Evolutionary conservation across 768 basidiomycete genomes (phyloP), one percentile per base, ranked within the genome.

Genomic region (Lactarius tabidus): DNA sequence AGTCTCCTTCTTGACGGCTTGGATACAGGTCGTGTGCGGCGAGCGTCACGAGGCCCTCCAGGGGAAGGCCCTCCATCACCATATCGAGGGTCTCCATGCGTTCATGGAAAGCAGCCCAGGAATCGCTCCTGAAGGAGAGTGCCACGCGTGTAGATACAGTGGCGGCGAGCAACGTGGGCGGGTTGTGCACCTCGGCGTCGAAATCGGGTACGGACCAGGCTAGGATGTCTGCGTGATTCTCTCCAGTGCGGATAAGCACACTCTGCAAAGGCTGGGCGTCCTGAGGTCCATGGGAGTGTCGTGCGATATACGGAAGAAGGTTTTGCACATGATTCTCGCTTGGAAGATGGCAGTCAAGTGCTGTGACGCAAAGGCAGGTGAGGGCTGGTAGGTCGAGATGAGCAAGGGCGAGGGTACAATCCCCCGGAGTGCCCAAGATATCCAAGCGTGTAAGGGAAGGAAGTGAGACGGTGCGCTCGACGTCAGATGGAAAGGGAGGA

Each of bases 241-340:
- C 12, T 1, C n/a, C 56, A 6, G 23, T 14, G 23, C 2, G 20
- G 39, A 59, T 29, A 3, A 45, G 5, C n/a, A 66, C 6, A 20
- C 61, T 62, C 29, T 39, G 59, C 31, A 68, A 43, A n/a, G 64
- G 60, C 12, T 28, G 38, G 1, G 26, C 35, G 35, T 62, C 64
- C 23, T 68, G 67, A 6, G 54, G 26, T 12, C 56, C 59, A 26
- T 43, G 41, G 29, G 53, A 23, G 3, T 43, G 53, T n/a, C 33
- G 35, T 2, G 15, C 23, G 28, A 63, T 4, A 18, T 43, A 48
- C 18, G 67, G 67, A 17, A 62, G 15, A 5, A 62, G 4, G 10
- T 7, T 29, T 33, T 28, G 56, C 6, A 65, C 35, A 26, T 65
- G 41, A 10, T 33, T 8, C 4, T 8, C 33, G 33, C 8, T 8